phyloP scores from a whole-genome alignment of 1,139 yeast genomes.

The Saccharomyces hybrid region DNA sequence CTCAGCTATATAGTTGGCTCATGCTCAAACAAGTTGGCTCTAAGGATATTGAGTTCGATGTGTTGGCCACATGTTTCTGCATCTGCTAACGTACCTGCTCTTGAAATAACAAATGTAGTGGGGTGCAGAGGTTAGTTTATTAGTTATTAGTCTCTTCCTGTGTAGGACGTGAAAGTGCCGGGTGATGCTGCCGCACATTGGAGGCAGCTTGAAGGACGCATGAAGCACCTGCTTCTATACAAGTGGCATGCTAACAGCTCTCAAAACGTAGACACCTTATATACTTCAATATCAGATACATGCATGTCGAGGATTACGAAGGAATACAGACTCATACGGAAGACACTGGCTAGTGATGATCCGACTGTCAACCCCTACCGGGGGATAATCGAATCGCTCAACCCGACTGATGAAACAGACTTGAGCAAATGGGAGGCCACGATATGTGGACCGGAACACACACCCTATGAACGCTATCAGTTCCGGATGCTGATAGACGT shows the following conservation, averaged over 20 bases:
- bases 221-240: too few species aligned
- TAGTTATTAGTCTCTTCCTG: neutral
- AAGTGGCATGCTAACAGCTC: too few species aligned
- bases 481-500: constrained; percentile 52
- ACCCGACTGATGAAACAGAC: constrained; percentile 38
- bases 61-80: too few species aligned
- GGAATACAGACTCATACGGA: constrained; percentile 38
- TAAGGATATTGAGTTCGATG: too few species aligned
- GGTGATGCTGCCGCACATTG: neutral
- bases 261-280: too few species aligned
- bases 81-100: too few species aligned
- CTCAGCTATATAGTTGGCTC: too few species aligned
- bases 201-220: neutral
- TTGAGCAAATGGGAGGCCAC: constrained; percentile 54
- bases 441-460: constrained; percentile 49
- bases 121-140: too few species aligned
- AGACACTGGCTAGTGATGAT: constrained; percentile 26
- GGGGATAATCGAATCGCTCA: constrained; percentile 37
- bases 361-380: constrained; percentile 25
- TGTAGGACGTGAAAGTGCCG: neutral
- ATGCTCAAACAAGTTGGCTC: too few species aligned
- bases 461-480: constrained; percentile 48
- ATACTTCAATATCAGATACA: neutral
- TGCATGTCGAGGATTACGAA: constrained; percentile 26
- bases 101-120: too few species aligned